Conservation (phyloP, 352 stramenopile genomes). For the Phytophthora agathidicida region DNA sequence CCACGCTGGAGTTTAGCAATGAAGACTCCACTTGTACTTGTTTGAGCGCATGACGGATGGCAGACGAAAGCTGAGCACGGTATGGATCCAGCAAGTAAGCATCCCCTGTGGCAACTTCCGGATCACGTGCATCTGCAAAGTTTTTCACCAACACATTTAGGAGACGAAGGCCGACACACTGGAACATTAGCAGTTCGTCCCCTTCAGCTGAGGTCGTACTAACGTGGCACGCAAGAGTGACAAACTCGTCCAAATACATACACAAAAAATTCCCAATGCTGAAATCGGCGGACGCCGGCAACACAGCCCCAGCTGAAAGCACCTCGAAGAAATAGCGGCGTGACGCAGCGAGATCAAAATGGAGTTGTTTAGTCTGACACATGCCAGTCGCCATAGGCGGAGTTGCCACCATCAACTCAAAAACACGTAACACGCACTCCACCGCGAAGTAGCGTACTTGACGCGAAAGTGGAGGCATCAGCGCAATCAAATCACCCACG, state of each 20-base stretch:
- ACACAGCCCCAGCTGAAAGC: constrained; percentile 24
- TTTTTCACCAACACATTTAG: constrained; percentile 68
- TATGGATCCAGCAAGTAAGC: constrained; percentile 82
- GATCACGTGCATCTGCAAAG: constrained; percentile 65
- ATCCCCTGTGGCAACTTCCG: constrained; percentile 61
- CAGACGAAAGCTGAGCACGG: constrained; percentile 82
- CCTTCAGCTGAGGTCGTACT: constrained; percentile 71
- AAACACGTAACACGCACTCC: constrained; percentile 76
- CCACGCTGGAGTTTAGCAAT: constrained; percentile 4
- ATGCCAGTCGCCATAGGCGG: constrained; percentile 16
- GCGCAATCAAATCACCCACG: constrained; percentile 61
- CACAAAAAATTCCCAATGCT: constrained; percentile 70
- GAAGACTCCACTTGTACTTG: constrained; percentile 46
- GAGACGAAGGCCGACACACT: constrained; percentile 70
- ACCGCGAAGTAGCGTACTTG: constrained; percentile 82
- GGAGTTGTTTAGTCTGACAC: constrained; percentile 38
- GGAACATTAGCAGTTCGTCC: constrained; percentile 80
- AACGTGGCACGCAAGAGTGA: constrained; percentile 83
- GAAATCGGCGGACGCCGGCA: constrained; percentile 12
- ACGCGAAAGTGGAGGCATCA: constrained; percentile 72
- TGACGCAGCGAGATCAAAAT: constrained; percentile 75
- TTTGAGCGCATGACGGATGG: constrained; percentile 78
- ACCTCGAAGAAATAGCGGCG: constrained; percentile 55
- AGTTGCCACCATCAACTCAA: constrained; percentile 58
- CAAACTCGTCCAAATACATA: constrained; percentile 90